Conservation (phyloP, 2,329 filamentous ascomycete genomes). For the Microcera coccophila region DNA sequence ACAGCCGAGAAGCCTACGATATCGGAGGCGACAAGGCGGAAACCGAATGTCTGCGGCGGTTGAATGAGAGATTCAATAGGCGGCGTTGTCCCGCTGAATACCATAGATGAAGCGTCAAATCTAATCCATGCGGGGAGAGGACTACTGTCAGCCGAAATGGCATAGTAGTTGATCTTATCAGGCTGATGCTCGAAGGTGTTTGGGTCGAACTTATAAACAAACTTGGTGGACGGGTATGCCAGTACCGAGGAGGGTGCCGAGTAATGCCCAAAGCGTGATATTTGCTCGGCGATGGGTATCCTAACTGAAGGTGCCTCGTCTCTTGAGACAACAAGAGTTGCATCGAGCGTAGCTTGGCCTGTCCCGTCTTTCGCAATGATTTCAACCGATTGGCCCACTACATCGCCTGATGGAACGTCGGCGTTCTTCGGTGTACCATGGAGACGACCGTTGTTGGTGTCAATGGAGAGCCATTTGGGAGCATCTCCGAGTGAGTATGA, state of each 20-base stretch:
- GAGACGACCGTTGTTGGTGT: slow-evolving; percentile 60
- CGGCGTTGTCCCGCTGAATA: slow-evolving; percentile 69
- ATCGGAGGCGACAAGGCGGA: slow-evolving; percentile 75
- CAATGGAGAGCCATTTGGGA: slow-evolving; percentile 72
- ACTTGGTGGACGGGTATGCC: slow-evolving; percentile 49
- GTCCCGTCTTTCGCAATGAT: slow-evolving; percentile 66
- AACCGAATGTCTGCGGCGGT: slow-evolving; percentile 66
- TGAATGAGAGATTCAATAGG: slow-evolving; percentile 58
- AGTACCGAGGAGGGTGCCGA: slow-evolving; percentile 59
- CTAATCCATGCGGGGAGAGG: slow-evolving; percentile 79
- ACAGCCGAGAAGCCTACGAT: slow-evolving; percentile 71
- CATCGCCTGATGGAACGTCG: slow-evolving; percentile 46
- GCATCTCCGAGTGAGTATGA: slow-evolving; percentile 63
- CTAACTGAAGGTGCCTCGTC: slow-evolving; percentile 50
- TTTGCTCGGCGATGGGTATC: slow-evolving; percentile 55
- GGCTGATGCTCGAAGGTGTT: slow-evolving; percentile 60
- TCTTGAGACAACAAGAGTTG: slow-evolving; percentile 67
- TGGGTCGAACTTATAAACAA: slow-evolving; percentile 50
- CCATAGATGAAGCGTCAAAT: slow-evolving; percentile 63
- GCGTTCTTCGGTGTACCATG: slow-evolving; percentile 63
- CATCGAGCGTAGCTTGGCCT: slow-evolving; percentile 60
- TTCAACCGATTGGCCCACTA: slow-evolving; percentile 58
- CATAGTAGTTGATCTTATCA: slow-evolving; percentile 65
- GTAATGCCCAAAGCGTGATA: slow-evolving; percentile 54
- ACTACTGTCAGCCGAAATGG: slow-evolving; percentile 70